phyloP scores from a whole-genome alignment of 1,139 yeast species.

The Suhomyces wounanorum region DNA sequence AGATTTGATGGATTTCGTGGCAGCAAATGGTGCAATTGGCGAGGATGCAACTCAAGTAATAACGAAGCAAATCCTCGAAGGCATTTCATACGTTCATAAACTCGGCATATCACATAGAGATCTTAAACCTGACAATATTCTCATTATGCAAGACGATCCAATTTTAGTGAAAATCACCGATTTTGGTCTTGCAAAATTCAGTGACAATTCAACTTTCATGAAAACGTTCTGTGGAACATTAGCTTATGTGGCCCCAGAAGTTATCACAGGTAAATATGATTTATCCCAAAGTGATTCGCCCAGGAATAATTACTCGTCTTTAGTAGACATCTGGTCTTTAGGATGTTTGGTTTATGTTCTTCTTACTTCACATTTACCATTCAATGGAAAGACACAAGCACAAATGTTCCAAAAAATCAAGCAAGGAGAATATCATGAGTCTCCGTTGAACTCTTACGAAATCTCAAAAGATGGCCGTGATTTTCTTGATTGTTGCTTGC shows the following conservation, averaged over 20 bases:
- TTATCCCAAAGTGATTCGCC: conserved; percentile 28
- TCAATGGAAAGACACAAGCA: conserved; percentile 89
- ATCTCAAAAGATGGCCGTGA: conserved; percentile 66
- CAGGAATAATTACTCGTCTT: conserved; percentile 64
- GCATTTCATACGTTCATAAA: conserved; percentile 83
- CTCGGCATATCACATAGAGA: conserved; percentile 93
- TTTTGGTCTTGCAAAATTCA: conserved; percentile 84
- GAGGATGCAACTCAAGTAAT: conserved; percentile 89
- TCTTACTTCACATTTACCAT: conserved; percentile 88
- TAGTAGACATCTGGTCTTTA: conserved; percentile 93
- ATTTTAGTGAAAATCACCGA: conserved; percentile 89
- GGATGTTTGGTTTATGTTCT: conserved; percentile 89
- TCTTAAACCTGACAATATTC: conserved; percentile 87
- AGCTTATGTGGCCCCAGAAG: conserved; percentile 94
- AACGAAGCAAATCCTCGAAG: conserved; percentile 78
- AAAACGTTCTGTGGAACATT: conserved; percentile 89
- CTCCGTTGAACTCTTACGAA: conserved; percentile 69
- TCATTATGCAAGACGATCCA: conserved; percentile 89
- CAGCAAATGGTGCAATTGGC: conserved; percentile 86
- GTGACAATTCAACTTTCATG: conserved; percentile 75
- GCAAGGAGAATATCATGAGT: conserved; percentile 76
- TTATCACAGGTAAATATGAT: conserved; percentile 70
- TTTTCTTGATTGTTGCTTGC: conserved; percentile 67
- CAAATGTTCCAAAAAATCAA: conserved; percentile 76
- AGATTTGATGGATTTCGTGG: conserved; percentile 95